Conservation (phyloP, 257 asterid species). For the Jasminum sambac region DNA sequence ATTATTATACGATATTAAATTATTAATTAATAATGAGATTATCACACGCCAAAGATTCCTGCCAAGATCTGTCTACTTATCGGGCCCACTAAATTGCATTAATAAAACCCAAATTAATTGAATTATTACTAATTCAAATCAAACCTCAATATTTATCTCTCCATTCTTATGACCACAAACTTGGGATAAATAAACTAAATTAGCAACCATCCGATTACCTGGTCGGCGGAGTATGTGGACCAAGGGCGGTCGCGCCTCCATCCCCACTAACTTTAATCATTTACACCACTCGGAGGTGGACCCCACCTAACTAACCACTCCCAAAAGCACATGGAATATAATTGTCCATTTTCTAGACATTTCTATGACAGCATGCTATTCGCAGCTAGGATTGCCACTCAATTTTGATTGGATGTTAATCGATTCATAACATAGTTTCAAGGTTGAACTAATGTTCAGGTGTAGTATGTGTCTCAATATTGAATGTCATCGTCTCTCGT, state of each 20-base stretch:
- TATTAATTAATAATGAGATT: background rate
- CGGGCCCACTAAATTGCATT: background rate
- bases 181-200: background rate
- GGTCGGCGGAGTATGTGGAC: constrained; percentile 10
- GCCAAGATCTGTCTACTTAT: background rate
- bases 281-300: background rate
- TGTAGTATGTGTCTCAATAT: too few relatives aligned
- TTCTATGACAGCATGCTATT: constrained; percentile 38
- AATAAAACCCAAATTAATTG: background rate
- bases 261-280: background rate
- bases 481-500: too few relatives aligned
- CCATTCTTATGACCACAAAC: constrained; percentile 16
- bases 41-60: background rate
- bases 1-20: too few relatives aligned
- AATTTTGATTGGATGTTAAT: constrained; percentile 35
- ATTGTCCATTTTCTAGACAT: constrained; percentile 28
- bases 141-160: background rate
- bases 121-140: background rate
- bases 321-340: constrained; percentile 26
- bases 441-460: too few relatives aligned
- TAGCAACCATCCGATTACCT: background rate
- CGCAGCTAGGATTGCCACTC: constrained; percentile 36
- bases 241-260: background rate
- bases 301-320: background rate
- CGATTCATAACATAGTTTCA: constrained; percentile 29